phyloP scores from a whole-genome alignment of 2,329 filamentous ascomycete genomes.

The Rhinocladiella mackenziei region DNA sequence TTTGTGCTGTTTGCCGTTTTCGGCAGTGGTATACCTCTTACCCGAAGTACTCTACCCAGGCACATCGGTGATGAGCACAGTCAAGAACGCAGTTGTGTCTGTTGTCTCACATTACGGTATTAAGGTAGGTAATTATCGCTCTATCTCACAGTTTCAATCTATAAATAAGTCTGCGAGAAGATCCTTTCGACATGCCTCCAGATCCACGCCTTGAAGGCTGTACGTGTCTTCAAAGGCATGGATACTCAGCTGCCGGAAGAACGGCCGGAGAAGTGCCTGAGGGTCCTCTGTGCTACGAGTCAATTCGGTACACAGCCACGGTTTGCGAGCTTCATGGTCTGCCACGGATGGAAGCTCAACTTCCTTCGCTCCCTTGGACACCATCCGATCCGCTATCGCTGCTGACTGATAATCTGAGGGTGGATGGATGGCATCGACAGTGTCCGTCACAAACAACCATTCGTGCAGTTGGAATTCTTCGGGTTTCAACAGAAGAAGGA shows the following conservation, averaged over 20 bases:
- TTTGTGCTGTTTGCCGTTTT: no score
- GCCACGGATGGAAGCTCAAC: conserved; percentile 18
- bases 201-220: conserved; percentile 68
- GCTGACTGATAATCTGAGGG: conserved; percentile 64
- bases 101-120: no score
- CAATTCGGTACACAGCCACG: conserved; percentile 44
- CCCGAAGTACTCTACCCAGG: no score
- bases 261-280: conserved; percentile 74
- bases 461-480: conserved; percentile 98
- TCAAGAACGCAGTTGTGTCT: no score
- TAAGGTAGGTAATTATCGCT: no score
- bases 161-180: conserved; percentile 75
- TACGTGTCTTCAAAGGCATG: conserved; percentile 91
- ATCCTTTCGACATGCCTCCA: conserved; percentile 58
- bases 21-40: no score
- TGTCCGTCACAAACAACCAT: conserved; percentile 97
- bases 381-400: conserved; percentile 64
- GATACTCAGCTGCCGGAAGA: conserved; percentile 89
- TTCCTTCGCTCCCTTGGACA: conserved; percentile 12
- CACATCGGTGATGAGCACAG: no score
- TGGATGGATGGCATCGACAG: conserved; percentile 89
- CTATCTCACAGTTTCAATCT: conserved; percentile 42
- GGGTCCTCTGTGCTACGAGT: conserved; percentile 61
- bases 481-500: conserved; percentile 77
- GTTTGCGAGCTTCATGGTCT: conserved; percentile 35